Evolutionary conservation across 371 early-diverging fungal species (phyloP).

Genomic region (Umbelopsis sp.): DNA sequence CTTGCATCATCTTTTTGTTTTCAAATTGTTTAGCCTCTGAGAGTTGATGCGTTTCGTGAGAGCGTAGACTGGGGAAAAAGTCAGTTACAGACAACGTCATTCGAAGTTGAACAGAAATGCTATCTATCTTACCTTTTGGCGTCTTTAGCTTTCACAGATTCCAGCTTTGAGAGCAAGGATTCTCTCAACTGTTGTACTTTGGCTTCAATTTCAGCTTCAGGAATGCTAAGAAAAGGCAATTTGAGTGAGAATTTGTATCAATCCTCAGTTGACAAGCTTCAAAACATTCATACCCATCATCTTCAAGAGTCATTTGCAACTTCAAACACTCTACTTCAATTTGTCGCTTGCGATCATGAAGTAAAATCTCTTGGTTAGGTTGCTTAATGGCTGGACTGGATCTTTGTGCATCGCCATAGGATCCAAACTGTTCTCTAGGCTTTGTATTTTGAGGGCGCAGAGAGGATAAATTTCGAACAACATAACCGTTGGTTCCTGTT

Average conservation of each 20-base stretch:
- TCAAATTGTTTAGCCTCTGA: slow-evolving; percentile 73
- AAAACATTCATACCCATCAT: slow-evolving; percentile 60
- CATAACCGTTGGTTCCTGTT: slow-evolving; percentile 87
- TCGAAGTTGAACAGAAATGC: neutral
- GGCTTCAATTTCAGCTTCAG: slow-evolving; percentile 62
- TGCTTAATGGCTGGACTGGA: slow-evolving; percentile 50
- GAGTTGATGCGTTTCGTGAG: slow-evolving; percentile 71
- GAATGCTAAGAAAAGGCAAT: neutral
- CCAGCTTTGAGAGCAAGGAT: slow-evolving; percentile 56
- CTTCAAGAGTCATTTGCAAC: slow-evolving; percentile 81
- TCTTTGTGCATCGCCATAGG: slow-evolving; percentile 42
- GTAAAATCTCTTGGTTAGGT: slow-evolving; percentile 80
- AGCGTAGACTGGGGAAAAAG: slow-evolving; percentile 11
- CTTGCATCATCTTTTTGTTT: slow-evolving; percentile 67
- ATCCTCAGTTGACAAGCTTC: neutral
- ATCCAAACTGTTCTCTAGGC: slow-evolving; percentile 37
- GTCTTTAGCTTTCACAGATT: slow-evolving; percentile 44
- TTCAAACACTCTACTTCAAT: slow-evolving; percentile 86
- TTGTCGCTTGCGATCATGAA: slow-evolving; percentile 87
- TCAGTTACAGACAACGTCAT: neutral
- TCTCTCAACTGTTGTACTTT: slow-evolving; percentile 57
- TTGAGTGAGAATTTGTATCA: neutral
- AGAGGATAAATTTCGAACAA: slow-evolving; percentile 85
- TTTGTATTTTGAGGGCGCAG: slow-evolving; percentile 49
- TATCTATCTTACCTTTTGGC: slow-evolving; percentile 39